These are phyloP conservation scores for Pholiota molesta DNA, from an alignment of 768 basidiomycete species.

Conservation along the genomic window DNA sequence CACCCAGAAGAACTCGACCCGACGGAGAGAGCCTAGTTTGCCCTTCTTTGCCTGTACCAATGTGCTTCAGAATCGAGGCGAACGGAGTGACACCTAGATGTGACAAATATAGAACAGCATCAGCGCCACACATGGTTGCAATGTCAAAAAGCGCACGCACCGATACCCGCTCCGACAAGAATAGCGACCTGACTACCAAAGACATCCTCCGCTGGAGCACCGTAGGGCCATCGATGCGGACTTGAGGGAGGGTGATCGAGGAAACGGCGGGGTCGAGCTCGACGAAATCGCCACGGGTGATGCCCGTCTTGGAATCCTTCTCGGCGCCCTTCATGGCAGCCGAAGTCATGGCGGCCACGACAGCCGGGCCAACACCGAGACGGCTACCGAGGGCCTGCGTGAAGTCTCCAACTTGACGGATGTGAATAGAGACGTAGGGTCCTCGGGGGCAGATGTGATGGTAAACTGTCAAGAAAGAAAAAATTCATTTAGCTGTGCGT, in stretches of 20 bases:
- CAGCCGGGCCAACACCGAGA: conserved; percentile 78
- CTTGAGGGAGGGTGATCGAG: conserved; percentile 60
- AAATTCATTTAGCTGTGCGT: background rate
- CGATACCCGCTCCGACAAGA: conserved; percentile 94
- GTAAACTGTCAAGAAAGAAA: conserved; percentile 71
- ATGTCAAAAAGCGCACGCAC: conserved; percentile 39
- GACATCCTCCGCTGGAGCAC: conserved; percentile 91
- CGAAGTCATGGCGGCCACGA: conserved; percentile 77
- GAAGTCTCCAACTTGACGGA: conserved; percentile 93
- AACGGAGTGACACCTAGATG: conserved; percentile 85
- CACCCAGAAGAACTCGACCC: conserved; percentile 96
- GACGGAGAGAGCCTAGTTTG: conserved; percentile 75
- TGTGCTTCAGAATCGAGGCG: conserved; percentile 92
- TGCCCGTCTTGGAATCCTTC: conserved; percentile 52
- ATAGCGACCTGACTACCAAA: conserved; percentile 86
- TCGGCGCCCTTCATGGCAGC: conserved; percentile 78
- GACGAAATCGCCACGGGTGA: conserved; percentile 76
- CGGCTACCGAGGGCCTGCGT: conserved; percentile 83
- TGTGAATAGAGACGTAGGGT: conserved; percentile 92
- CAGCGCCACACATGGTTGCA: conserved; percentile 1
- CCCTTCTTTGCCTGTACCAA: conserved; percentile 93
- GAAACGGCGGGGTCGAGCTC: conserved; percentile 63
- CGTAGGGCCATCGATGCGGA: conserved; percentile 90
- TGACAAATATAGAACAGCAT: background rate
- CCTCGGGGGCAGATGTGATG: conserved; percentile 93